A percentile compares a stretch with the other conserved stretches of the same genome.
Evolutionary conservation across 2,329 filamentous ascomycete genomes (phyloP).

Genomic region (Penicillium expansum): DNA sequence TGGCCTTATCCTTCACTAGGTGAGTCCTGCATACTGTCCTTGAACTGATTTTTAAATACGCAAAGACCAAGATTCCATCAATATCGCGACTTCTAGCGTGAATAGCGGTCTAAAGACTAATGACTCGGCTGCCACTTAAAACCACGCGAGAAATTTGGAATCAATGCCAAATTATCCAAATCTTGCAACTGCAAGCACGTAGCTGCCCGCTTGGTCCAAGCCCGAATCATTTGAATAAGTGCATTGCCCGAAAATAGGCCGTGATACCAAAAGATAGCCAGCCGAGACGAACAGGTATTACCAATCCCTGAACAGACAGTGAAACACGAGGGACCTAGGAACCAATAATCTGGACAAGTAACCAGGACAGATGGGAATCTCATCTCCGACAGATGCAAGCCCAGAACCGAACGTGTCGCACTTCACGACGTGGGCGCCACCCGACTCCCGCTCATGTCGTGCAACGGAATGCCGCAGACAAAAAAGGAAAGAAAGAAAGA

Average conservation of each 20-base stretch:
- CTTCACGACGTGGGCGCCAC: constrained; percentile 2
- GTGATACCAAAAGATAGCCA: background rate
- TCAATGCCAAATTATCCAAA: background rate
- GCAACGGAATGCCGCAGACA: background rate
- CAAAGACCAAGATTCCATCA: background rate
- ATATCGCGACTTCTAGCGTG: background rate
- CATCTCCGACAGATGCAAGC: constrained; percentile 2
- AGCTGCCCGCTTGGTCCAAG: background rate
- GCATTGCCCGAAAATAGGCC: background rate
- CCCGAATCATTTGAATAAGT: background rate
- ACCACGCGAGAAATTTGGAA: background rate
- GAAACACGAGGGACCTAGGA: background rate
- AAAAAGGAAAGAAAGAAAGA: background rate
- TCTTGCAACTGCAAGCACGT: background rate
- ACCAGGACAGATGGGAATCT: background rate
- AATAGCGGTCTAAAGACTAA: background rate
- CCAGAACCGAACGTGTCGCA: background rate
- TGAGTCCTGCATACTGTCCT: background rate
- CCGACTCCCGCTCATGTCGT: background rate
- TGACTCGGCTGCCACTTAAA: background rate
- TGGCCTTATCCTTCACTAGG: background rate
- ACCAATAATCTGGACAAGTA: background rate
- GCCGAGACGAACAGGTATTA: background rate
- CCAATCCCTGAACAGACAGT: background rate
- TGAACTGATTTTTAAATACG: too few species aligned